Base-by-base conservation (phyloP, 2,329 filamentous ascomycete genomes). In the Coniochaeta sp. region DNA sequence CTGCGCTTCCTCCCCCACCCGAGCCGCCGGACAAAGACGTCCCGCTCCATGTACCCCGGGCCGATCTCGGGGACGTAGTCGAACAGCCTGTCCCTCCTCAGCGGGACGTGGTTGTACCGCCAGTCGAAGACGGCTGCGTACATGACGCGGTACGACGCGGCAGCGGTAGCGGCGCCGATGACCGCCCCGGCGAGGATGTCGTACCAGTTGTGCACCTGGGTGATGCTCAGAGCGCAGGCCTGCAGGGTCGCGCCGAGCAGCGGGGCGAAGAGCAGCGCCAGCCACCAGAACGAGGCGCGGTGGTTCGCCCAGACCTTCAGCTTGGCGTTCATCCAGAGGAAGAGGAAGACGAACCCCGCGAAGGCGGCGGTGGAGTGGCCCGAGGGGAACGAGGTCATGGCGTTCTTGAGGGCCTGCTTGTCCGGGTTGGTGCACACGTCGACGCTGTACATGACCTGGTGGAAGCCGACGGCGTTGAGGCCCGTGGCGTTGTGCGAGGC, bases 281-380 rank as follows among this genome's bases (percentile, higher is more conserved):
- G 73, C 70, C 89, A 89, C 87, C 86, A 90, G 71, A 88, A 81
- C 0, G 82, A 78, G 0, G 87, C 81, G 61, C 87, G 85, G 68
- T 88, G 83, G 69, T 89, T 85, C 22, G 81, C 77, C 74, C 83
- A 89, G 57, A 89, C 81, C 74, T 90, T 90, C 42, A 90, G 75
- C 73, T 90, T 90, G 36, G 85, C 87, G 67, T 90, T 89, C 28
- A 89, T 76, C 74, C 89, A 90, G 12, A 90, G 75, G 64, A 80
- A 86, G 8, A 90, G 73, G 68, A 84, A 90, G 8, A 85, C 77
- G 62, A 84, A 85, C 1, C 83, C 84, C 0, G 86, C 84, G 61
- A 86, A 88, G 0, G 85, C 84, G 1, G 83, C 84, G 0, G 85
- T 86, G 1, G 85, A 81, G 70, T 90, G 88, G 0, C 88, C 88